Percentiles rank a stretch among this genome's conserved stretches.
These are phyloP conservation scores for Trichoderma guizhouense DNA, from an alignment of 2,329 filamentous ascomycete species.

Conservation along the genomic window DNA sequence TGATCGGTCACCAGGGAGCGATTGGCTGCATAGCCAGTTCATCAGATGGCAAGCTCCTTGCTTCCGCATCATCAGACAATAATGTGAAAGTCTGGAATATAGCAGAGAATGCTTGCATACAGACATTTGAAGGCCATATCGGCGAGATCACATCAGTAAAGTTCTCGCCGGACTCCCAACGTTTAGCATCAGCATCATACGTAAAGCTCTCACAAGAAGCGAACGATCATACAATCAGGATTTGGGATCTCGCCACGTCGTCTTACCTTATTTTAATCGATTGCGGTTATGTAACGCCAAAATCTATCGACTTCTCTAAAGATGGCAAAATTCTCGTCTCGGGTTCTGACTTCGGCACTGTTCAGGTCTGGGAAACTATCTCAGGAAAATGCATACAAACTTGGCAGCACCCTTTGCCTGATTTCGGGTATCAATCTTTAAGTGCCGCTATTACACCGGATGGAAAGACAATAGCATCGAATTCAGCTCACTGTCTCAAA, in stretches of 20 bases:
- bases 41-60: not conserved
- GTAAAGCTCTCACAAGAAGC: too few relatives aligned
- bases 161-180: constrained; percentile 1
- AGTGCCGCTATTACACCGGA: not conserved
- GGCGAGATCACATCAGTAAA: not conserved
- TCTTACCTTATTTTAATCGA: not conserved
- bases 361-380: not conserved
- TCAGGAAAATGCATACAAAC: not conserved
- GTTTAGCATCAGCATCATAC: not conserved
- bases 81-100: not conserved
- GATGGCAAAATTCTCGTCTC: not conserved
- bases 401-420: too few relatives aligned
- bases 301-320: not conserved
- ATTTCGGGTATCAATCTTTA: not conserved
- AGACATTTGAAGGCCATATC: not conserved
- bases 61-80: not conserved
- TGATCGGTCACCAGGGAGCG: not conserved
- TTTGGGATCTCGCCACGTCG: constrained; percentile 5
- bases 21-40: not conserved
- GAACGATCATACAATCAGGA: not conserved
- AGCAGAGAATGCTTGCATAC: not conserved
- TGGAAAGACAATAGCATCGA: not conserved
- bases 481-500: fast-evolving
- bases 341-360: not conserved
- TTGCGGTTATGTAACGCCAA: not conserved